A percentile compares a stretch with the other conserved stretches of the same genome.
These are phyloP conservation scores for Microcera coccophila DNA, from an alignment of 2,329 filamentous ascomycete species.

Conservation along the genomic window DNA sequence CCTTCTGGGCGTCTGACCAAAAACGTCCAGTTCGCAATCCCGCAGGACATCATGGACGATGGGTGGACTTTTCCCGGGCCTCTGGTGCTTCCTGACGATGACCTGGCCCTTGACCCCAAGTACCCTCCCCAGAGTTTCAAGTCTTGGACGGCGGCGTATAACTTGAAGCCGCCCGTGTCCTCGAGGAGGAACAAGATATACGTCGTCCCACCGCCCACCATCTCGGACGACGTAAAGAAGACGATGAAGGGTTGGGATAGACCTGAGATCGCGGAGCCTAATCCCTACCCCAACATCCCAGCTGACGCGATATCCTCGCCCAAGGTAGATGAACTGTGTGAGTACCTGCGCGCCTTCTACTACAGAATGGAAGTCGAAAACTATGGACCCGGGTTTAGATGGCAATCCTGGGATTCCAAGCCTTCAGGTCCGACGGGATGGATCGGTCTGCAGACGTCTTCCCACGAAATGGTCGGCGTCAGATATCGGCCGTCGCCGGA, in stretches of 20 bases:
- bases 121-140: slow-evolving; percentile 49
- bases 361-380: slow-evolving; percentile 49
- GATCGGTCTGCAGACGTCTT: slow-evolving; percentile 43
- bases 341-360: slow-evolving; percentile 47
- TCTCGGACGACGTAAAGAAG: slow-evolving; percentile 30
- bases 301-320: slow-evolving; percentile 22
- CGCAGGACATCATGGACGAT: slow-evolving; percentile 16
- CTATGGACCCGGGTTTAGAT: slow-evolving; percentile 39
- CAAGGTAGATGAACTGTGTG: slow-evolving; percentile 26
- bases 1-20: slow-evolving; percentile 23
- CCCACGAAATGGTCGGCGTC: slow-evolving; percentile 43
- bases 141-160: slow-evolving; percentile 45
- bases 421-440: slow-evolving; percentile 21
- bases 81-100: slow-evolving; percentile 57
- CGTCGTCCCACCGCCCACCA: slow-evolving; percentile 43
- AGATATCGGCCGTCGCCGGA: slow-evolving; percentile 48
- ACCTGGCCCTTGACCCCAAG: slow-evolving; percentile 51
- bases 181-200: slow-evolving; percentile 48
- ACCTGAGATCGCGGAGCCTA: slow-evolving; percentile 18
- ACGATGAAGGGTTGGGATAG: slow-evolving; percentile 43
- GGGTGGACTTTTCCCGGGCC: slow-evolving; percentile 51
- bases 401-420: slow-evolving; percentile 45
- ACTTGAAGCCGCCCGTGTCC: slow-evolving; percentile 48
- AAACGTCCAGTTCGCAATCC: slow-evolving; percentile 1
- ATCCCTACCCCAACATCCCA: not conserved